phyloP scores from a whole-genome alignment of 2,329 filamentous ascomycete species.

The Lecanosticta acicola region DNA sequence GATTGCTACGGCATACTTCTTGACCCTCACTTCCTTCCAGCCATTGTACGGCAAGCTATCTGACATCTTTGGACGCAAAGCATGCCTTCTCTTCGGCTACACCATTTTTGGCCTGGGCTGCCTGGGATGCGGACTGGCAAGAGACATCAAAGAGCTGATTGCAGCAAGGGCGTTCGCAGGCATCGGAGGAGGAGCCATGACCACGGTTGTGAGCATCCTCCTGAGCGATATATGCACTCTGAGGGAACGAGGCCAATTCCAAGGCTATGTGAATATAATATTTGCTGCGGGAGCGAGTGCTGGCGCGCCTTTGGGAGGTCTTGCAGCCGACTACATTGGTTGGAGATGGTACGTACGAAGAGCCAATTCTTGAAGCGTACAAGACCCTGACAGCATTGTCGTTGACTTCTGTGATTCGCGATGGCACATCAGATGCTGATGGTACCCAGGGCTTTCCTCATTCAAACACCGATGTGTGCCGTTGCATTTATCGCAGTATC shows the following conservation, averaged over 20 bases:
- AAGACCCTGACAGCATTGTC: no score
- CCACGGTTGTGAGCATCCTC: conserved; percentile 62
- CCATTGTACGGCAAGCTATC: conserved; percentile 66
- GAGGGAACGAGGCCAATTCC: conserved; percentile 65
- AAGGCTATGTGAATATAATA: conserved; percentile 68
- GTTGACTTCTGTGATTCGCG: neutral
- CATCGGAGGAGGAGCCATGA: conserved; percentile 68
- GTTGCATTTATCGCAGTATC: conserved; percentile 60
- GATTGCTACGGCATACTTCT: conserved; percentile 67
- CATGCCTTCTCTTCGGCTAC: conserved; percentile 60
- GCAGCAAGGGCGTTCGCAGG: conserved; percentile 58
- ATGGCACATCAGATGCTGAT: conserved; percentile 63
- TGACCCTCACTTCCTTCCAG: conserved; percentile 70
- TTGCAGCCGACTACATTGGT: conserved; percentile 28
- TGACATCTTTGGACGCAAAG: conserved; percentile 66
- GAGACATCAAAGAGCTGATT: conserved; percentile 60
- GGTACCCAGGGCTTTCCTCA: conserved; percentile 53
- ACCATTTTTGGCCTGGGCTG: conserved; percentile 61
- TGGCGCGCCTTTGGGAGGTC: conserved; percentile 64
- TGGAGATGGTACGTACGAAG: neutral
- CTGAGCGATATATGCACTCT: conserved; percentile 66
- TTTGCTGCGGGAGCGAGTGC: conserved; percentile 62
- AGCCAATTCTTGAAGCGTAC: no score
- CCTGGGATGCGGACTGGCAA: conserved; percentile 57
- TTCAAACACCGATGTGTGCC: conserved; percentile 63